These are phyloP conservation scores for Arxiozyma telluris DNA, from an alignment of 1,139 yeast genomes.

Conservation along the genomic window DNA sequence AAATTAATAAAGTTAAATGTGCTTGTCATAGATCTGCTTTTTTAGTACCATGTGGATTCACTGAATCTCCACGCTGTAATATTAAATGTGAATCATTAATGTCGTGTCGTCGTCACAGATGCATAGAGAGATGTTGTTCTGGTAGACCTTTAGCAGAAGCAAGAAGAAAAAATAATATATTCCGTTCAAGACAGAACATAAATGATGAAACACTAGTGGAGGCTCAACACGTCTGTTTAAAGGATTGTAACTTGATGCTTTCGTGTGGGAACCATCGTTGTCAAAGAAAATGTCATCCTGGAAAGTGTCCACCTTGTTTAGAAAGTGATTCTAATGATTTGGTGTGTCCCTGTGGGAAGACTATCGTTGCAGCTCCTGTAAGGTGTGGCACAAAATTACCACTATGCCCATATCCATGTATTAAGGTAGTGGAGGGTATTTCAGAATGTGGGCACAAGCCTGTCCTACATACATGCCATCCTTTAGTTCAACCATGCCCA, in stretches of 20 bases:
- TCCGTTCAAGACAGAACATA: conserved; percentile 31
- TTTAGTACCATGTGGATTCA: conserved; percentile 55
- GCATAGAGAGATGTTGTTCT: conserved; percentile 60
- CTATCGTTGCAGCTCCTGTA: conserved; percentile 76
- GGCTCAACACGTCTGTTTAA: conserved; percentile 69
- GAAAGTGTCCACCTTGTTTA: conserved; percentile 75
- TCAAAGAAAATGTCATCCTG: conserved; percentile 69
- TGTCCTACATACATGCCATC: conserved; percentile 71
- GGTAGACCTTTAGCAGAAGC: conserved; percentile 54
- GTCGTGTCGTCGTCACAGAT: conserved; percentile 77
- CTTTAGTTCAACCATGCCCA: conserved; percentile 55
- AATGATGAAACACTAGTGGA: conserved; percentile 55
- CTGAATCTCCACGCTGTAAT: conserved; percentile 54
- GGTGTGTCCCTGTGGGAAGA: conserved; percentile 77
- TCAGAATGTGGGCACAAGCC: conserved; percentile 68
- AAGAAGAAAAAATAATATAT: conserved; percentile 43
- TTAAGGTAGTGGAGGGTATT: conserved; percentile 33
- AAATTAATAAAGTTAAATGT: conserved; percentile 28
- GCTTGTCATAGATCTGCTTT: conserved; percentile 35
- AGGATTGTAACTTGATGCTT: conserved; percentile 55
- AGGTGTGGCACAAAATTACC: conserved; percentile 75
- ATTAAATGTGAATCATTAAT: conserved; percentile 68
- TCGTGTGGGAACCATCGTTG: conserved; percentile 72
- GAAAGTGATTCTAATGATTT: conserved; percentile 78
- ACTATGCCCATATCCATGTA: conserved; percentile 61